A percentile compares a stretch with the other conserved stretches of the same genome.
These are phyloP conservation scores for Conoideocrella luteorostrata DNA, from an alignment of 2,329 filamentous ascomycete species.

Conservation along the genomic window DNA sequence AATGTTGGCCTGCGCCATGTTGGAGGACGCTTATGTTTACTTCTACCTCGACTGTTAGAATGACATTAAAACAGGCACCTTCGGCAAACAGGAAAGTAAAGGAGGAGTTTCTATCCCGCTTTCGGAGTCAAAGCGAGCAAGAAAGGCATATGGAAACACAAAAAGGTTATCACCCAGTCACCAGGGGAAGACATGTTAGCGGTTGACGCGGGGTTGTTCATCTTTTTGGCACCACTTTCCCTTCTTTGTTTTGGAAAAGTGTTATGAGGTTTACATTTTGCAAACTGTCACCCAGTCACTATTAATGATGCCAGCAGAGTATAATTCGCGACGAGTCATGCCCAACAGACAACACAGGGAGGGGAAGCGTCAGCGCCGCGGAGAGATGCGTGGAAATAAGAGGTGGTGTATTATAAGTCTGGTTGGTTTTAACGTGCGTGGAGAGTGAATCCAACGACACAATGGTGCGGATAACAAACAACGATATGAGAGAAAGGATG, in stretches of 20 bases:
- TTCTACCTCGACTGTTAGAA: constrained; percentile 9
- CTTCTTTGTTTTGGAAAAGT: not conserved
- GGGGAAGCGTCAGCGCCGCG: not conserved
- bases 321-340: constrained; percentile 11
- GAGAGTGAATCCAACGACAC: not conserved
- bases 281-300: constrained; percentile 9
- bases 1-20: constrained; percentile 9
- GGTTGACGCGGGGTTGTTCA: constrained; percentile 2
- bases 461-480: not conserved
- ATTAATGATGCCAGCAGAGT: constrained; percentile 8
- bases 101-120: constrained; percentile 2
- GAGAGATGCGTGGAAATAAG: not conserved
- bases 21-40: constrained; percentile 10
- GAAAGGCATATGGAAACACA: constrained; percentile 5
- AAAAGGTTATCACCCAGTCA: constrained; percentile 9
- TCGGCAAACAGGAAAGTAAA: not conserved
- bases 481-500: not conserved
- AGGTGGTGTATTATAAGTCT: not conserved
- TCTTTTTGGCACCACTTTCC: constrained; percentile 5
- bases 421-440: not conserved
- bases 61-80: not conserved
- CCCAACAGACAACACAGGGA: constrained; percentile 3
- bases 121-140: constrained; percentile 5
- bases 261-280: constrained; percentile 8
- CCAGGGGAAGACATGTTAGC: not conserved